phyloP scores from a whole-genome alignment of 192 early-diverging fungal species.

The Diversispora epigaea region DNA sequence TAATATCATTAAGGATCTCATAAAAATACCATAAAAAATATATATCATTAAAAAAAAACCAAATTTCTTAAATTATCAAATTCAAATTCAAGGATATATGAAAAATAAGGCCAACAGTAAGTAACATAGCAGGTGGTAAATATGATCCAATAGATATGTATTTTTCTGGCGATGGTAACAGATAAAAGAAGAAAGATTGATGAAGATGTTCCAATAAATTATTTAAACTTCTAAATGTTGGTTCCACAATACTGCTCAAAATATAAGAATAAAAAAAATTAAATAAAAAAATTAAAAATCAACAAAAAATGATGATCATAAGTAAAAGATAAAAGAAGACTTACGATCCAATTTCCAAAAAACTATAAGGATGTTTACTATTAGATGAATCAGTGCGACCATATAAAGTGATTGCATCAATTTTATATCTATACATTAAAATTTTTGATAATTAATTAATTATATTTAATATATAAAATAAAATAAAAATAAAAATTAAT shows the following conservation, averaged over 20 bases:
- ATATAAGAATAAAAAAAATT: slow-evolving; percentile 12
- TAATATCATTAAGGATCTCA: slow-evolving; percentile 40
- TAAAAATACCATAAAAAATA: slow-evolving; percentile 31
- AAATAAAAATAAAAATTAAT: neutral
- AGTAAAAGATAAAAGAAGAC: slow-evolving; percentile 30
- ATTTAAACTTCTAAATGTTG: slow-evolving; percentile 79
- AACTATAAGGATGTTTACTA: slow-evolving; percentile 40
- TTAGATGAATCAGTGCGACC: slow-evolving; percentile 42
- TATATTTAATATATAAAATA: no score
- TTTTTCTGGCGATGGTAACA: slow-evolving; percentile 71
- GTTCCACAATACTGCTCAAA: slow-evolving; percentile 66
- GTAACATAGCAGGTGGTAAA: slow-evolving; percentile 78
- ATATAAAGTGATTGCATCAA: slow-evolving; percentile 73
- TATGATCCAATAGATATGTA: slow-evolving; percentile 91
- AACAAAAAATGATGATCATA: neutral
- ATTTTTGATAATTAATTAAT: no score
- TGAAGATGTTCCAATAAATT: slow-evolving; percentile 93
- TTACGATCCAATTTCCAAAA: slow-evolving; percentile 55
- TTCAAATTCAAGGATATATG: slow-evolving; percentile 58
- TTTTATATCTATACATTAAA: slow-evolving; percentile 57
- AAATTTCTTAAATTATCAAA: slow-evolving; percentile 48
- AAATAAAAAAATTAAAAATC: no score
- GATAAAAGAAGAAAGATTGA: slow-evolving; percentile 96
- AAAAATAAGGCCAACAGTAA: slow-evolving; percentile 70
- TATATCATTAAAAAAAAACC: slow-evolving; percentile 39